Base-by-base conservation (phyloP, 768 basidiomycete species). In the Hemileccinum impolitum region DNA sequence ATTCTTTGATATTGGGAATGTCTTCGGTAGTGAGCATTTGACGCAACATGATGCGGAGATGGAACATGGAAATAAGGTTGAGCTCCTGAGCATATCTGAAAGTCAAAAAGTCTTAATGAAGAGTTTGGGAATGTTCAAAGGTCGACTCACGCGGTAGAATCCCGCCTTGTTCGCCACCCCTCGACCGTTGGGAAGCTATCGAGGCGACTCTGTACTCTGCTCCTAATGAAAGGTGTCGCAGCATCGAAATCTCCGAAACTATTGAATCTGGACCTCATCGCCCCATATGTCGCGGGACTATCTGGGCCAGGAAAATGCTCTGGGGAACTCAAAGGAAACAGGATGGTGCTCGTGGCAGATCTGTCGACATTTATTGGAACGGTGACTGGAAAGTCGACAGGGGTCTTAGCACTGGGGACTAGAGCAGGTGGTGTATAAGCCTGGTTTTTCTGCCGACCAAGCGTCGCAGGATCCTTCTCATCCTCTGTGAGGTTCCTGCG, bases 31-130 rank as follows among this genome's bases (percentile, higher is more conserved):
- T 82, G 19, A 98, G 78, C 78, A 93, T 88, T 69, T 99, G 96
- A 6, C 85, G 81, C 13, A 99, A 74, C 86, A 98, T 94, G 50
- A 84, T 78, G 36, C 90, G 87, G 43, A 97, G 78, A 68, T 98
- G 92, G 54, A 79, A 77, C 82, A 96, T 89, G 11, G 94, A 94
- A 12, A 85, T 82, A 10, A 84, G 70, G 61, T 94, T 93, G 25
- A 94, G 78, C 61, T 92, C 84, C 60, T 89, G 81, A 14, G 90
- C 82, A 66, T 88, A 89, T 48, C 92, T 93, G 47, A 35, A 11
- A 37, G 21, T 23, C 18, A 13, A 55, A 28, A 18, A 3, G 3
- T 42, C 14, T 52, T 38, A 51, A 53, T 32, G 18, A 26, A 46
- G 18, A 34, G 42, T 47, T 14, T 44, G 32, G 48, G 19, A 43